Percentiles rank a stretch among this genome's conserved stretches.
phyloP scores from a whole-genome alignment of 306 rosid species.

The Inga laurina region DNA sequence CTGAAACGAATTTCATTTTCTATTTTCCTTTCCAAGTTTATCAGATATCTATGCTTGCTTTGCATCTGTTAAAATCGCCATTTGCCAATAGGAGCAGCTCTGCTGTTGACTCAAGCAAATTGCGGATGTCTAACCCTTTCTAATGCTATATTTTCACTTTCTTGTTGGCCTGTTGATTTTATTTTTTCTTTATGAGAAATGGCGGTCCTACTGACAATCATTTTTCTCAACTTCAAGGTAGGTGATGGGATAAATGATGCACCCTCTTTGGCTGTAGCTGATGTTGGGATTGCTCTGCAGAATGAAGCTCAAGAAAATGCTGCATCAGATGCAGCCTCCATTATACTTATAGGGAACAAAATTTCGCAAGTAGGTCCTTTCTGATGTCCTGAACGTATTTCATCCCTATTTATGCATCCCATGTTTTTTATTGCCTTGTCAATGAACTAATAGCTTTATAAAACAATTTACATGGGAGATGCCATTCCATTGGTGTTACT shows the following conservation, averaged over 20 bases:
- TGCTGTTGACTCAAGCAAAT: neutral
- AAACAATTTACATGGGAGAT: neutral
- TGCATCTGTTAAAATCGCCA: constrained; percentile 15
- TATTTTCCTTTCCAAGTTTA: neutral
- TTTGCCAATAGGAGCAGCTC: constrained; percentile 4
- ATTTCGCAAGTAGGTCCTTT: constrained; percentile 75
- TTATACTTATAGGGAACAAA: constrained; percentile 90
- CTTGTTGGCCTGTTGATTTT: constrained; percentile 7
- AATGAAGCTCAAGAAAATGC: constrained; percentile 91
- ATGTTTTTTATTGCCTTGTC: neutral
- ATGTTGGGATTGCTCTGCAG: constrained; percentile 94
- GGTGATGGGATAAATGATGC: constrained; percentile 99
- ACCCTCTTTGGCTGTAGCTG: constrained; percentile 93
- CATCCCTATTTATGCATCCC: constrained; percentile 21
- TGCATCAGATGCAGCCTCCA: constrained; percentile 97
- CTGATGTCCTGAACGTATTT: constrained; percentile 23
- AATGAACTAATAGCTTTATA: neutral
- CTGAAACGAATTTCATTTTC: constrained; percentile 11
- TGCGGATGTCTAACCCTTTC: neutral
- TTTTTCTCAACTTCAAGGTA: constrained; percentile 55
- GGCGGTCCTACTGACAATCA: constrained; percentile 16
- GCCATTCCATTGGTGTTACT: neutral
- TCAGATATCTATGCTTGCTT: constrained; percentile 30
- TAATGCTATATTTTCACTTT: constrained; percentile 2
- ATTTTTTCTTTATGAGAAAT: neutral